Base-by-base conservation (phyloP, 139 green algal species). In the Pleodorina starrii region DNA sequence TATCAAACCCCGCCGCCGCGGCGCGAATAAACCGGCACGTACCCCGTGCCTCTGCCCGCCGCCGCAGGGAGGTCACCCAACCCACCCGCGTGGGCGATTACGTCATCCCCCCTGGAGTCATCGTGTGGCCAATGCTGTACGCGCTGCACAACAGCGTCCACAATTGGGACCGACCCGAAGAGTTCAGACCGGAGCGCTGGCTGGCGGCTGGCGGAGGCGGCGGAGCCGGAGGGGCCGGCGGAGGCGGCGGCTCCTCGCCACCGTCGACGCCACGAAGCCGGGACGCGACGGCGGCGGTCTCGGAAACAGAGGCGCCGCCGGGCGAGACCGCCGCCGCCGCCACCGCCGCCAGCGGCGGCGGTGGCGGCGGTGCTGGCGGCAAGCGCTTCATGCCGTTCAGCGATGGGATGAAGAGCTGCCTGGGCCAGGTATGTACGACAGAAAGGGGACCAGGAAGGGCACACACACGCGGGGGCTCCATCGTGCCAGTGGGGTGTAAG, bases 111-210 rank as follows among this genome's bases (percentile, higher is more conserved):
- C 76, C 78, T 3, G 92, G 92, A 48, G 88, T 93, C 48, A 92
- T 95, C 73, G 92, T 95, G 84, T 95, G 92, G 92, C 92, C 92
- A 51, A 95, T 95, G 92, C 79, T 95, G 83, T 95, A 94, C 80
- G 92, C 92, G 17, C 89, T 95, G 89, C 92, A 95, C 89, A 93
- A 93, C 87, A 79, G 60, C 73, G 9, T 38, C 6, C 89, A 93
- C 89, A 93, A 94, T 87, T 95, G 92, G 92, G 71, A 91, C 23
- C 35, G 78, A 29, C 89, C 90, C 1, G 43, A 92, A 3, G 29
- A 81, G 27, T 93, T 94, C 81, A 78, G 2, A 6, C 84, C 84
- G 3, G 84, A 89, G 84, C 44, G 84, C 0, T 89, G 84, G 84
- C 48, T 89, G 48, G 19, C 14, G 44, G 17, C 43, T n/a, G 32